Conservation (phyloP, 768 basidiomycete genomes). For the Termitomyces sp. region DNA sequence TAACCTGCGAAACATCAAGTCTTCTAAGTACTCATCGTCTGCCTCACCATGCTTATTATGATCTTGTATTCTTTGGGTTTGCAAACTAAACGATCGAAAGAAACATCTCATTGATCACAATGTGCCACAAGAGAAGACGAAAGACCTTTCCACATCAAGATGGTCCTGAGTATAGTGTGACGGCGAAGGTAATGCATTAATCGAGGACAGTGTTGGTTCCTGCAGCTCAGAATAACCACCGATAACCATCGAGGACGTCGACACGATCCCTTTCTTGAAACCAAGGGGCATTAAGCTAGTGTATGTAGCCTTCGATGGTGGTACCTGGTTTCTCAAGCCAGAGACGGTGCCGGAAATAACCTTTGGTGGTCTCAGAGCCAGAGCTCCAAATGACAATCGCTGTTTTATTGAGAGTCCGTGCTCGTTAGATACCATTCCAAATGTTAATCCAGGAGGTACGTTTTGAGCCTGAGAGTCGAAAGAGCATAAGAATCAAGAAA, state of each 20-base stretch:
- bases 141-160: background rate
- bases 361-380: constrained; percentile 19
- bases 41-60: background rate
- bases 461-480: background rate
- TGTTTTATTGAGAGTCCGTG: constrained; percentile 46
- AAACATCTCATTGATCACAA: background rate
- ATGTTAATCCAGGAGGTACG: constrained; percentile 13
- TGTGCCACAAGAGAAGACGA: background rate
- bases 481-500: too few relatives aligned
- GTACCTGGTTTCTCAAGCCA: constrained; percentile 5
- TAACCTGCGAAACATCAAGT: background rate
- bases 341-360: background rate
- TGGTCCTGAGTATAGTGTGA: background rate
- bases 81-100: background rate
- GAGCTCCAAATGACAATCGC: constrained; percentile 36
- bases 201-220: background rate
- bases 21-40: background rate
- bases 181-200: constrained; percentile 1
- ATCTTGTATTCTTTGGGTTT: background rate
- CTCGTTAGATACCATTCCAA: constrained; percentile 13
- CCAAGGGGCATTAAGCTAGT: constrained; percentile 19
- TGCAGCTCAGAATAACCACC: background rate
- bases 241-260: constrained; percentile 3
- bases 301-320: background rate
- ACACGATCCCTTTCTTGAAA: constrained; percentile 33